Base-by-base conservation (phyloP, 108 stramenopile genomes). In the Cyclotella choctawhatcheeana region DNA sequence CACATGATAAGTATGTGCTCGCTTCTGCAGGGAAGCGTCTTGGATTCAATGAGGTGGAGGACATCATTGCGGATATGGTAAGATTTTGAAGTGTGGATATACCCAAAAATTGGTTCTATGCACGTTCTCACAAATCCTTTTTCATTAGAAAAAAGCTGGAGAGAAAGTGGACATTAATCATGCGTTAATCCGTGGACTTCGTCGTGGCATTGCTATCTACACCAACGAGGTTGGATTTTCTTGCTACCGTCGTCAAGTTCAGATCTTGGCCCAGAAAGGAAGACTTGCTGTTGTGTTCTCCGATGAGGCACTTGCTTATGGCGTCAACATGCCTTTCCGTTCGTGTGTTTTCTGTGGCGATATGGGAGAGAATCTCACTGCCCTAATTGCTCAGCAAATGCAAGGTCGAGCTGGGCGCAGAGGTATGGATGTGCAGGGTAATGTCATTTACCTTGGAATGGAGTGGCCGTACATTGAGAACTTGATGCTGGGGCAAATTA, bases 271-370 rank as follows among this genome's bases (percentile, higher is more conserved):
- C 25, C 97, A 97, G 73, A 93, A 98, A 79, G 99, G 97, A 67
- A 95, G 97, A 71, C 86, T 99, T 18, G 97, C 95, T n/a, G 95
- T 99, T 64, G 99, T 99, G 12, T 98, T 99, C 60, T 95, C 94
- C 37, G 99, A 99, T 73, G 89, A 94, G 55, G 96, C 97, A n/a
- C 87, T 99, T 48, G 99, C 99, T 0, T 99, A 98, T 77, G 99
- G 99, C 33, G 97, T 99, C 14, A 99, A 99, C 85, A 99, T 99
- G 99, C 99, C 99, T 14, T 99, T 99, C 96, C 94, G 99, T 67
- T 92, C 96, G 6, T 96, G 96, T 74, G 84, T 98, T 61, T 99
- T 99, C 83, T 99, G 97, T 82, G 97, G 97, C 60, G 98, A 97
- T 71, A 95, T 95, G 93, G 94, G 93, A 44, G 92, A 93, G 26